Evolutionary conservation across 768 basidiomycete species (phyloP), one percentile per base, ranked within the genome.

Genomic region (Tephrocybe sp.): DNA sequence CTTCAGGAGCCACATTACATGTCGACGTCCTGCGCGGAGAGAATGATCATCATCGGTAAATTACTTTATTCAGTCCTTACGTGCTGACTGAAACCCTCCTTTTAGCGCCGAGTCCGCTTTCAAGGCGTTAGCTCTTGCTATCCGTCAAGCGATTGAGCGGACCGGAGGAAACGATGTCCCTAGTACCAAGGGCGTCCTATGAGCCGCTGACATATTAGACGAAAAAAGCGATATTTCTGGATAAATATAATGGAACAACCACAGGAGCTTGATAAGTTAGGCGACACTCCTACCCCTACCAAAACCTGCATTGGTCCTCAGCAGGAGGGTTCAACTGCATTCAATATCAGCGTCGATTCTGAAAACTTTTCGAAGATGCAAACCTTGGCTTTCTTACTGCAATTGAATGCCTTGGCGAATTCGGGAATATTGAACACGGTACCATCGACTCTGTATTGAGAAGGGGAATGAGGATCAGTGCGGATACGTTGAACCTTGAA

Each of bases 1-100:
- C 92, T 0, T 89, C 96, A 1, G 95, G 95, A 6, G 87, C 86
- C 18, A 98, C 97, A 2, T 75, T 99, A 39, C 96, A 98, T 62
- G 79, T 98, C 43, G 97, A 99, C 62, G 93, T 92, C 35, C 75
- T 99, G 35, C 79, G 94, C 27, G 97, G 97, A 34, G 87, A 92
- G 60, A 99, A 99, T 70, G 97, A 99, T 63, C 97, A 99, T 67
- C 97, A 98, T 70, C 84, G 90, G 96, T 94, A 61, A 52, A 84
- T 49, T 22, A 19, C 8, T 22, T 18, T 26, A 21, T 38, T 44
- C 1, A 39, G 13, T 6, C 28, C 28, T 12, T 31, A n/a, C 34
- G 35, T 43, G 40, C 30, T 35, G 42, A 36, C 46, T 42, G 34
- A 58, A 21, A 28, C 39, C 42, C 19, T 37, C 42, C 49, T 34